Conservation (phyloP, 176 grass and related monocot genomes). For the Tillandsia leiboldiana region DNA sequence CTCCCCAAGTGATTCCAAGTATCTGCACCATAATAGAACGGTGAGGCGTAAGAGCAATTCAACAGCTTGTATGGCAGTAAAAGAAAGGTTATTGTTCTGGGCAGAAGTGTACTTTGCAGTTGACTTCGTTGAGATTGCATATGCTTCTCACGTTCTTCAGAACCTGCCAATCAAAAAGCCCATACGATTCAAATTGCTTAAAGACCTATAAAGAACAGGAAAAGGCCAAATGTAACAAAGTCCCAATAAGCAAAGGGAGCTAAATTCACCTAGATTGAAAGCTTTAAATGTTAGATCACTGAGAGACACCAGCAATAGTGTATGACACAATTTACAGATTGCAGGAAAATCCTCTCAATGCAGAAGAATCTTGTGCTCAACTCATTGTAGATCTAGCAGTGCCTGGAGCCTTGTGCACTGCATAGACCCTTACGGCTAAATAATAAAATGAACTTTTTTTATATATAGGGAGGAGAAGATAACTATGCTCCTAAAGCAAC, state of each 20-base stretch:
- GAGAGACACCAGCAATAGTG: no score
- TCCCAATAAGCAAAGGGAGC: slow-evolving; percentile 1
- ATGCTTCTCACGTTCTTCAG: slow-evolving; percentile 61
- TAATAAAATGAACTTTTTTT: no score
- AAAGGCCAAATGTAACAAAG: no score
- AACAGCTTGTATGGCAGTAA: not conserved
- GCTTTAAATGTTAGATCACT: no score
- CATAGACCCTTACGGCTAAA: no score
- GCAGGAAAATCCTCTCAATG: no score
- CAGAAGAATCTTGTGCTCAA: no score
- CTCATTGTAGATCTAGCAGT: no score
- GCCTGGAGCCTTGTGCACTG: no score
- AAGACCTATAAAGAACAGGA: not conserved
- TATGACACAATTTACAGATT: no score
- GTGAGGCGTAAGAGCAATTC: not conserved
- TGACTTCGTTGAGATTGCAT: slow-evolving; percentile 44
- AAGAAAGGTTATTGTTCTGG: not conserved
- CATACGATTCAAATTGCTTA: not conserved
- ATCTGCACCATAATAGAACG: slow-evolving; percentile 30
- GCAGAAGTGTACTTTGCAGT: slow-evolving; percentile 42
- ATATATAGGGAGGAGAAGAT: not conserved
- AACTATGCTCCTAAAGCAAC: not conserved
- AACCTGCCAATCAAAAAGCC: slow-evolving; percentile 32
- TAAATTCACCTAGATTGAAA: not conserved
- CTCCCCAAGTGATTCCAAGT: slow-evolving; percentile 65